Evolutionary conservation across 2,329 filamentous ascomycete genomes (phyloP), one percentile per base, ranked within the genome.

Genomic region (Davidsoniella australis): DNA sequence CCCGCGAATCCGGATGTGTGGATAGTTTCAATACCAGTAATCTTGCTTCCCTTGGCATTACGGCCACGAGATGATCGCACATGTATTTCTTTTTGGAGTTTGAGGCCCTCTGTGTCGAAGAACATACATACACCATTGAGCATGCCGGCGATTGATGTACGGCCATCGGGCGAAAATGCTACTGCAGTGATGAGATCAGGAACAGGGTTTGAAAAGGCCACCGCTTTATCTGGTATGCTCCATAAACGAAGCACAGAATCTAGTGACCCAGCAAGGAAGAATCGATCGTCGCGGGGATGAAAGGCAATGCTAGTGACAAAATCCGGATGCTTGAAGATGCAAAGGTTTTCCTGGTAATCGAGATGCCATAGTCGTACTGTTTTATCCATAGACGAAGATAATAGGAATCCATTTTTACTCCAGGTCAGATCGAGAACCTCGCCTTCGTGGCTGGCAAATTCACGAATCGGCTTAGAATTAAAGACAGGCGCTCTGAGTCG

Each of bases 331-430:
- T 88, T 85, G 66, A 96, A 98, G 2, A 83, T 87, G 63, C 87
- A 94, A 0, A 98, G 70, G 58, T 87, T 95, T 59, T 96, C 88
- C 3, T 73, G 64, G 47, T 89, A 74, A 60, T 77, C 89, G 54
- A 91, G 72, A 63, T 98, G 91, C 89, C 91, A 98, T 44, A 98
- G 64, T 12, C 86, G 76, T 10, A 98, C 91, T 0, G 88, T 94
- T 68, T 95, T 95, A 62, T 98, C 91, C 87, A 96, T 95, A 0
- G 88, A 94, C 0, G 88, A 93, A 3, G 89, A 95, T 14, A 98
- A 70, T 24, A 98, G 65, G 57, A 98, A 98, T 62, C 94, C 94
- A 64, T 98, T 98, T 71, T 96, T 98, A 68, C 89, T 96, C 91
- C 91, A 98, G 62, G 85, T 94, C 53, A 98, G 63, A 60, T 94